phyloP scores from a whole-genome alignment of 2,329 filamentous ascomycete genomes.

The Cladosporium halotolerans region DNA sequence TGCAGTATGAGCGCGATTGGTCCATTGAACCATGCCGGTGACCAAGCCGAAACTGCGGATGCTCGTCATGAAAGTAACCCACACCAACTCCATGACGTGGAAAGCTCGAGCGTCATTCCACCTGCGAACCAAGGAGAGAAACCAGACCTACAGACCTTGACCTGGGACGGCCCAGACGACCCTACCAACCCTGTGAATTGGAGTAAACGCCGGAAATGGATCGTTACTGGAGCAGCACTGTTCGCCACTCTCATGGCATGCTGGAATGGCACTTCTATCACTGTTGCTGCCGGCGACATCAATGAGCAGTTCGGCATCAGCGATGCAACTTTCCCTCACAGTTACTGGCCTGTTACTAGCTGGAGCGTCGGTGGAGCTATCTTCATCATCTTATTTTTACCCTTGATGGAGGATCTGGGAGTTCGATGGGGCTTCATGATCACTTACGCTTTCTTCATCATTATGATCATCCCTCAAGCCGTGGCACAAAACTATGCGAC shows the following conservation, averaged over 20 bases:
- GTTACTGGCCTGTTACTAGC: constrained; percentile 33
- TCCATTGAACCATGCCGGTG: neutral
- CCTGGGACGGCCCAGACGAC: constrained; percentile 45
- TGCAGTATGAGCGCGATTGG: constrained; percentile 6
- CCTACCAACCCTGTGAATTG: constrained; percentile 32
- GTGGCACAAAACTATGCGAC: constrained; percentile 35
- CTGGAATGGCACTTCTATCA: constrained; percentile 32
- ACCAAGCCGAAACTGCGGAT: neutral
- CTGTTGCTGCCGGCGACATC: constrained; percentile 30
- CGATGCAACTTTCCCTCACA: constrained; percentile 34
- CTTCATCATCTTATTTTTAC: constrained; percentile 31
- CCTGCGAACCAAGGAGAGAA: constrained; percentile 3
- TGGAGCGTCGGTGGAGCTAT: constrained; percentile 34
- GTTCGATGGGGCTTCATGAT: constrained; percentile 25
- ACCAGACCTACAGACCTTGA: constrained; percentile 35
- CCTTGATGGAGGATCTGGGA: constrained; percentile 35
- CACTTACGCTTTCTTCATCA: constrained; percentile 30
- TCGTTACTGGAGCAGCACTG: constrained; percentile 28
- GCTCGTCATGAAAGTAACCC: constrained; percentile 6
- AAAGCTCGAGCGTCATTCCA: neutral
- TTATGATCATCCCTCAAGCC: constrained; percentile 36
- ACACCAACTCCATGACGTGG: constrained; percentile 7
- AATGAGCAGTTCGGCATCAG: constrained; percentile 28
- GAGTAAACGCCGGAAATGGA: constrained; percentile 28
- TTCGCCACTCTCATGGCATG: constrained; percentile 30